Conservation (phyloP, 495 filamentous ascomycete genomes). For the Xanthoparmelia taractica region DNA sequence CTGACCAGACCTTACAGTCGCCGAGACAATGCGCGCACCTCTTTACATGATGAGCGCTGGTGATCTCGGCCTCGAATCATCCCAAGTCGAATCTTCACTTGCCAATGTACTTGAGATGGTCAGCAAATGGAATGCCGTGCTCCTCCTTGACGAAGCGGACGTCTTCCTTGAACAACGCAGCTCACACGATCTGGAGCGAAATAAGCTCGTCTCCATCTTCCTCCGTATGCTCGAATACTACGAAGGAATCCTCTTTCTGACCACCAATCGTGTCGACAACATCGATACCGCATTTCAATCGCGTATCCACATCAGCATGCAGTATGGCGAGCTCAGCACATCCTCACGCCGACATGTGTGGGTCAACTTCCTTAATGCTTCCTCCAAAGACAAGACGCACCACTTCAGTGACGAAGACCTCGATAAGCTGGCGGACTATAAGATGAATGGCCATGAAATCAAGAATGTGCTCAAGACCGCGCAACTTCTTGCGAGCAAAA, state of each 20-base stretch:
- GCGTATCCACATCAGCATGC: conserved; percentile 38
- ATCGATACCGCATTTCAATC: conserved; percentile 41
- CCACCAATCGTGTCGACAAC: conserved; percentile 36
- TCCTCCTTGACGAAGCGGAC: conserved; percentile 58
- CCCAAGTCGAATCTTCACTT: conserved; percentile 22
- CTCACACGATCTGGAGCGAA: conserved; percentile 43
- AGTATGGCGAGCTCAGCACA: conserved; percentile 33
- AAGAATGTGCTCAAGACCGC: conserved; percentile 58
- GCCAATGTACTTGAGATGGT: conserved; percentile 26
- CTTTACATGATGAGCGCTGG: conserved; percentile 23
- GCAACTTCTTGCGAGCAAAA: conserved; percentile 34
- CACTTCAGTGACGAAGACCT: conserved; percentile 37
- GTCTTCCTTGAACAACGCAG: conserved; percentile 54
- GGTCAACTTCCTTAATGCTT: conserved; percentile 20
- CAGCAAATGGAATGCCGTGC: conserved; percentile 32
- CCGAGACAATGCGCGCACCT: conserved; percentile 21
- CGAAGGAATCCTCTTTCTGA: conserved; percentile 34
- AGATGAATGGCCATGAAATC: conserved; percentile 57
- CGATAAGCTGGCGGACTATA: conserved; percentile 34
- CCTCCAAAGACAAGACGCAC: conserved; percentile 7
- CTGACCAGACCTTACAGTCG: conserved; percentile 11
- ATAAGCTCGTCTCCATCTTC: conserved; percentile 46
- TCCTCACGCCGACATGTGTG: conserved; percentile 18
- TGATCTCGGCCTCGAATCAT: conserved; percentile 22
- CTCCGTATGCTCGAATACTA: conserved; percentile 34